Base-by-base conservation (phyloP, 768 basidiomycete genomes). In the Boletus patriciae region DNA sequence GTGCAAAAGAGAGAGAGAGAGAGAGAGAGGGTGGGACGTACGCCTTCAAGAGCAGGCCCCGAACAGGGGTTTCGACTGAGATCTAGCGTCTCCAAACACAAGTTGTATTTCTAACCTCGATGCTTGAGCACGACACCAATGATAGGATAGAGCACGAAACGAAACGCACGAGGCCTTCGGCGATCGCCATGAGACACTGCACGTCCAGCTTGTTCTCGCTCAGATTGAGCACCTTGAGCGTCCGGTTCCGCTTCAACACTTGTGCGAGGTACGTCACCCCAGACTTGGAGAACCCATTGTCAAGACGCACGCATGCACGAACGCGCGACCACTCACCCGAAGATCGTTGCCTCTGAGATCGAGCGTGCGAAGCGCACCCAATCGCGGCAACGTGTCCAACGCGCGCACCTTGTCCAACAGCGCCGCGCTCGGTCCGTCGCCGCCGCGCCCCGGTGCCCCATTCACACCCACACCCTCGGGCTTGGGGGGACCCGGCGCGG, bases 271-370 rank as follows among this genome's bases (percentile, higher is more conserved):
- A 98, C 0, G 83, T 84, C 36, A 98, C 87, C 0, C 96, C 95
- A 42, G 73, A 82, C 82, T 84, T 58, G 15, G 13, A 43, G 41
- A 33, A 6, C 23, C 31, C 38, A 18, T 9, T n/a, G 11, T 55
- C 54, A 62, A 27, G 40, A 40, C 12, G 40, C 9, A 50, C 16
- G 31, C 12, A 34, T 21, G 5, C 46, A 15, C 34, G 54, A 51
- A 6, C 9, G 40, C n/a, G 33, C 29, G 15, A n/a, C n/a, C n/a
- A 78, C 92, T 70, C 64, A 94, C 94, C 66, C 88, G 78, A 23
- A 98, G 79, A 73, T 99, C 97, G 70, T 98, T 99, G 4, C 90
- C 90, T 68, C 85, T 86, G 58, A 99, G 73, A 78, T 98, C 97
- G 56, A 99, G 75, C 38, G 94, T 98, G 70, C 89, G 79, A 52